phyloP scores from a whole-genome alignment of 2,329 filamentous ascomycete species.

The Colletotrichum sp. region DNA sequence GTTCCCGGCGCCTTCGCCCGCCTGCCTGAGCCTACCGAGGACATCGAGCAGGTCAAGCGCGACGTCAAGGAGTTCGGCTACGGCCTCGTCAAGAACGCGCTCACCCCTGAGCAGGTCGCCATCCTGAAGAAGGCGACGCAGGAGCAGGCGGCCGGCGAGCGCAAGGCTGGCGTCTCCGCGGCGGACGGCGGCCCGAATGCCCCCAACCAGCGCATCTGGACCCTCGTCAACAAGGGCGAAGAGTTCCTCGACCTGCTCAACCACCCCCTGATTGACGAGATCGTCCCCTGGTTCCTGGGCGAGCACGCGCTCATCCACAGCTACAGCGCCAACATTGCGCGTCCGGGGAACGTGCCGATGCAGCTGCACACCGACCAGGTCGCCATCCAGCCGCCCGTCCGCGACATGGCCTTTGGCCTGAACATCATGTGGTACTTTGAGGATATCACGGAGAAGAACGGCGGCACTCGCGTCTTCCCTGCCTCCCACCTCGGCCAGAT shows the following conservation, averaged over 20 bases:
- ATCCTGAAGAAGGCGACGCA: neutral
- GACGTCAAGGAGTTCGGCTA: constrained; percentile 3
- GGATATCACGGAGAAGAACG: neutral
- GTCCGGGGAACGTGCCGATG: neutral
- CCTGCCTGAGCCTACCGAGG: neutral
- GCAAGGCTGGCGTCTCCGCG: neutral
- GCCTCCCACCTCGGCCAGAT: neutral
- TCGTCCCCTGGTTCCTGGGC: constrained; percentile 3
- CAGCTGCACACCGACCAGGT: constrained; percentile 5
- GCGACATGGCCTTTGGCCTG: neutral
- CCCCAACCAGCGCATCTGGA: constrained; percentile 1
- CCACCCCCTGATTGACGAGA: constrained; percentile 4
- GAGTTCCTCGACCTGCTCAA: constrained; percentile 1
- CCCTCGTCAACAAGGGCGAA: constrained; percentile 6
- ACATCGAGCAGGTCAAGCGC: constrained; percentile 6
- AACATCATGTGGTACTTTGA: constrained; percentile 9
- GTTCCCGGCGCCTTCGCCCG: neutral
- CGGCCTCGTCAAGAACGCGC: constrained; percentile 8
- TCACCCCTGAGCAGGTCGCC: neutral
- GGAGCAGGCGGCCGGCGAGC: constrained; percentile 1
- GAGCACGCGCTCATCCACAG: constrained; percentile 4
- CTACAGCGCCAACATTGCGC: constrained; percentile 9
- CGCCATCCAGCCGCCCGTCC: constrained; percentile 6
- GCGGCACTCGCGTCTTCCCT: neutral
- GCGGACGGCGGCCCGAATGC: neutral